Evolutionary conservation across 257 asterid genomes (phyloP).

Genomic region (Solanum gracilifrons): DNA sequence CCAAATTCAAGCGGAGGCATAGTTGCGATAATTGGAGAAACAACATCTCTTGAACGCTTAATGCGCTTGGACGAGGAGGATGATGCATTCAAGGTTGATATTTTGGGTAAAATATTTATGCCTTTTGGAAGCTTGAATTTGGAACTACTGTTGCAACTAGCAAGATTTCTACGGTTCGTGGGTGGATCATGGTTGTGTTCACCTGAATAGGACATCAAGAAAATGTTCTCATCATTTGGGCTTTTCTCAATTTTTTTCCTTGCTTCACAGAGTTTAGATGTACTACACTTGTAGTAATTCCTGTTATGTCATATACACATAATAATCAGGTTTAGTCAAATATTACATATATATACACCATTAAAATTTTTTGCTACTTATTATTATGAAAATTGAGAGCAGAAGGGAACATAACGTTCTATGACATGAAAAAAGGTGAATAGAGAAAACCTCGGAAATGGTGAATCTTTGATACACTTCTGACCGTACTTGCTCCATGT

Average conservation of each 20-base stretch:
- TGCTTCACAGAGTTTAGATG: not conserved
- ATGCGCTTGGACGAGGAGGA: not conserved
- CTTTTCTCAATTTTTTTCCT: not conserved
- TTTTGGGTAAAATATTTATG: not conserved
- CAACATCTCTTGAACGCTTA: not conserved
- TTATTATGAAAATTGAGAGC: too few species aligned
- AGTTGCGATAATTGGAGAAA: not conserved
- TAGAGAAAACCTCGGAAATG: not conserved
- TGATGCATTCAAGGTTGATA: not conserved
- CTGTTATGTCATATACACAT: not conserved
- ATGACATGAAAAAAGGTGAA: not conserved
- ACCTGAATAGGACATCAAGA: not conserved
- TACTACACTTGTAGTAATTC: not conserved
- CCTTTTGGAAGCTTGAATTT: not conserved
- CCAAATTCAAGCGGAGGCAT: not conserved
- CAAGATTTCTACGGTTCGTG: not conserved
- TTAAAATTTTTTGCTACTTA: not conserved
- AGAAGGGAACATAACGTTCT: not conserved
- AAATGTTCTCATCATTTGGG: not conserved
- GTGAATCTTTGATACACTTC: not conserved
- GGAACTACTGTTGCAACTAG: not conserved
- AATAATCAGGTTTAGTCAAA: not conserved
- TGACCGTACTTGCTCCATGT: not conserved
- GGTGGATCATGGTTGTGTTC: not conserved
- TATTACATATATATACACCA: not conserved